Evolutionary conservation across 352 stramenopile species (phyloP).

Genomic region (Phytopythium helicoides): DNA sequence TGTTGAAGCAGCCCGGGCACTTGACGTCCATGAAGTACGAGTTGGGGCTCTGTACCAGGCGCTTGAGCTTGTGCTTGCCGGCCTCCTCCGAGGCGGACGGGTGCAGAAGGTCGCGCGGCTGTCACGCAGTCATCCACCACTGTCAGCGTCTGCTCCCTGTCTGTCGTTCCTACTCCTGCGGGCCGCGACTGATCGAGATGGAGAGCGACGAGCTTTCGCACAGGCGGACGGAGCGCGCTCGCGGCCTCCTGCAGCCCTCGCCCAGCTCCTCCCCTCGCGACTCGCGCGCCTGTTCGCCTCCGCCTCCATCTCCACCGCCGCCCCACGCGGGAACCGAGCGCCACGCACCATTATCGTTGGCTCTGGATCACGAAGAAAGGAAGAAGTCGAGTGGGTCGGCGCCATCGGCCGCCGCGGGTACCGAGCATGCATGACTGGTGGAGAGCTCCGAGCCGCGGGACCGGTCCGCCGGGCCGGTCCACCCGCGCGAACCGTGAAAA

Average conservation of each 20-base stretch:
- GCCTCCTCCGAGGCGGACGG: conserved; percentile 94
- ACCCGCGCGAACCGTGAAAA: too few species aligned
- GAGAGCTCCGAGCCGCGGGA: conserved; percentile 22
- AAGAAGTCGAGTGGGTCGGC: conserved; percentile 86
- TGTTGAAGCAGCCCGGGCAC: conserved; percentile 99
- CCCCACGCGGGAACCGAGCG: neutral
- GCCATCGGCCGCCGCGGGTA: conserved; percentile 4
- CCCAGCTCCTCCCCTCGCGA: too few species aligned
- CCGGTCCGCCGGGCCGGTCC: conserved; percentile 1
- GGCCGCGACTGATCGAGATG: too few species aligned
- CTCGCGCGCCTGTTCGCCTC: too few species aligned
- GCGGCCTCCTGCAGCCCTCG: neutral
- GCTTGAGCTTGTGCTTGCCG: conserved; percentile 99
- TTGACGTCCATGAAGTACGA: conserved; percentile 99
- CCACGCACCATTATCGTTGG: conserved; percentile 71
- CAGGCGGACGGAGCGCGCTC: too few species aligned
- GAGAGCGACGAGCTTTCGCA: too few species aligned
- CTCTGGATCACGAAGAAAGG: conserved; percentile 85
- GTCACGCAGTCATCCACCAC: conserved; percentile 12
- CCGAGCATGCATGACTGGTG: conserved; percentile 47
- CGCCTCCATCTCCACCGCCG: neutral
- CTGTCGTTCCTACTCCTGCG: too few species aligned
- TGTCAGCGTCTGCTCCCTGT: neutral
- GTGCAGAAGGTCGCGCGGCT: conserved; percentile 97
- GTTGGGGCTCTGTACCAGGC: conserved; percentile 99